Conservation (phyloP, 345 rosid species). For the Garcia nutans region DNA sequence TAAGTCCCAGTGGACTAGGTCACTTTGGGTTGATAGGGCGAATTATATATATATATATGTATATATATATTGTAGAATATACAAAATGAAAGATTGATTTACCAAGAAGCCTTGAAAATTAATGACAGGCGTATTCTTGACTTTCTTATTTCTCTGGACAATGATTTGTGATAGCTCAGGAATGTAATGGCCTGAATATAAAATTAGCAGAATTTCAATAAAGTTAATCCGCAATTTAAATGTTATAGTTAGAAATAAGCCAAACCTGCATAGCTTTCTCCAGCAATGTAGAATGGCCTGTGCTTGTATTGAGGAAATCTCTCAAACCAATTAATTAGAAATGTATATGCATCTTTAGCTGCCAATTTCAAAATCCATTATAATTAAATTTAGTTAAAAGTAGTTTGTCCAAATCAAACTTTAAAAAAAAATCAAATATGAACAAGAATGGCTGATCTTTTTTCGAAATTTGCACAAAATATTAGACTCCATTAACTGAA, state of each 20-base stretch:
- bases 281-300: conserved; percentile 76
- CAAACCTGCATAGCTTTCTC: conserved; percentile 95
- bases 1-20: too few relatives aligned
- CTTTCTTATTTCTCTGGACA: conserved; percentile 44
- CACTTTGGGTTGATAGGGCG: too few relatives aligned
- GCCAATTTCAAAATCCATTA: conserved; percentile 16
- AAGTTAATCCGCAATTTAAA: background rate
- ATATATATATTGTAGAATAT: too few relatives aligned
- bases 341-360: conserved; percentile 66
- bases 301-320: conserved; percentile 73
- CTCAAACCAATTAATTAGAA: conserved; percentile 63
- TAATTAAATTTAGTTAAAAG: background rate
- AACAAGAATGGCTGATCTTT: too few relatives aligned
- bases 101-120: conserved; percentile 82
- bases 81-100: conserved; percentile 9
- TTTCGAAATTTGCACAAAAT: too few relatives aligned
- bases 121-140: conserved; percentile 42
- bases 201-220: background rate
- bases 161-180: conserved; percentile 70
- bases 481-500: too few relatives aligned
- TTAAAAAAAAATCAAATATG: too few relatives aligned
- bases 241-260: conserved; percentile 15
- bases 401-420: too few relatives aligned
- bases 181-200: conserved; percentile 69
- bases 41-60: too few relatives aligned